phyloP scores from a whole-genome alignment of 768 basidiomycete species.

The Mycena maculata region DNA sequence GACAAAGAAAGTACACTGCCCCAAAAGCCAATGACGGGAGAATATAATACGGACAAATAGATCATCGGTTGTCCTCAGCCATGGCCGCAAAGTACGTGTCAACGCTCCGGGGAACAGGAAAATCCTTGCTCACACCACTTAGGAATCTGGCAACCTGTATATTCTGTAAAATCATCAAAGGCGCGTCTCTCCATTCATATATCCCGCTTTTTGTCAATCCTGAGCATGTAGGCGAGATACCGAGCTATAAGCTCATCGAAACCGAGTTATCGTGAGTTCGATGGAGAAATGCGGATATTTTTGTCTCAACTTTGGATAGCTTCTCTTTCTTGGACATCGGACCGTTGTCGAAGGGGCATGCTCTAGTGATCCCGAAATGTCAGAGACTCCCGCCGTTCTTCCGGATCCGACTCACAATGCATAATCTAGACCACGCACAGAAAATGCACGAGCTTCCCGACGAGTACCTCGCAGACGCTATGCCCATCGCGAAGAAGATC shows the following conservation, averaged over 20 bases:
- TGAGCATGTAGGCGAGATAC: constrained; percentile 78
- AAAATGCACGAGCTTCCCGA: constrained; percentile 93
- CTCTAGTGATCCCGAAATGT: constrained; percentile 96
- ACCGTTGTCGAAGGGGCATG: constrained; percentile 90
- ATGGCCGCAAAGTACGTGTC: constrained; percentile 55
- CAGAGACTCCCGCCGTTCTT: constrained; percentile 26
- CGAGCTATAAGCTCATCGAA: constrained; percentile 86
- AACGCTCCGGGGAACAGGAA: background rate
- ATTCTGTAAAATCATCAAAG: constrained; percentile 97
- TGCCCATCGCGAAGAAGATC: constrained; percentile 90
- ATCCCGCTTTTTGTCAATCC: background rate
- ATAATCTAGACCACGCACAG: constrained; percentile 76
- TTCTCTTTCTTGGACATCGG: constrained; percentile 94
- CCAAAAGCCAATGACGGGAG: background rate
- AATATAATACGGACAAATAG: background rate
- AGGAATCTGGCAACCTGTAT: constrained; percentile 77
- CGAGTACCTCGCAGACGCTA: constrained; percentile 78
- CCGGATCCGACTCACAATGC: background rate
- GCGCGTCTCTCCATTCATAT: constrained; percentile 48
- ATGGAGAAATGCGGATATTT: background rate
- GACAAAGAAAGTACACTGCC: too few relatives aligned
- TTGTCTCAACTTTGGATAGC: constrained; percentile 48
- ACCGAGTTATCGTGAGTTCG: constrained; percentile 69
- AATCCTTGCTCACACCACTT: constrained; percentile 9
- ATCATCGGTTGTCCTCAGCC: background rate